phyloP scores from a whole-genome alignment of 345 rosid genomes.

The Hibiscus trionum region DNA sequence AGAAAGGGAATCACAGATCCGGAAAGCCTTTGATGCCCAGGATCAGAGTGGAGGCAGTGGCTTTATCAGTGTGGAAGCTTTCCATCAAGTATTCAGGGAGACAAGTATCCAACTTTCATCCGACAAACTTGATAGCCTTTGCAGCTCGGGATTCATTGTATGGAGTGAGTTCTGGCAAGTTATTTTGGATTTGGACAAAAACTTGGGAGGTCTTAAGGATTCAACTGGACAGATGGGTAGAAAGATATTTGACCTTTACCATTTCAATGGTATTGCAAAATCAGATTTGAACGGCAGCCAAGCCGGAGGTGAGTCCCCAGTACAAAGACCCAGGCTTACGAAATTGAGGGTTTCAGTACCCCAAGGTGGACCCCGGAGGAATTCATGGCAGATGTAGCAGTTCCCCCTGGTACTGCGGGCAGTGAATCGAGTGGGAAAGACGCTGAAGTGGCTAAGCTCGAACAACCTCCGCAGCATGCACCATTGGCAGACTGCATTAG shows the following conservation, averaged over 20 bases:
- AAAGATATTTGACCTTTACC: constrained; percentile 88
- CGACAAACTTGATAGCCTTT: constrained; percentile 62
- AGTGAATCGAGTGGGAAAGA: constrained; percentile 36
- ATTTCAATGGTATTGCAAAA: constrained; percentile 95
- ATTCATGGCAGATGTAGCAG: constrained; percentile 56
- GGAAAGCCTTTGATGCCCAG: constrained; percentile 84
- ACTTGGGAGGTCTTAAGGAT: constrained; percentile 81
- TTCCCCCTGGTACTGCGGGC: constrained; percentile 40
- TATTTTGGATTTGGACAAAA: constrained; percentile 68
- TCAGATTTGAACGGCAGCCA: constrained; percentile 78
- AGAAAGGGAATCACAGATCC: constrained; percentile 79
- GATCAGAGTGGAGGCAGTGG: constrained; percentile 99
- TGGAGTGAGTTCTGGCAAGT: constrained; percentile 99
- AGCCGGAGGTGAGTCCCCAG: constrained; percentile 44
- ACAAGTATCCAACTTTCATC: constrained; percentile 57
- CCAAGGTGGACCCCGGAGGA: constrained; percentile 99
- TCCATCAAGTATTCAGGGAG: constrained; percentile 72
- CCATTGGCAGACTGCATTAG: constrained; percentile 91
- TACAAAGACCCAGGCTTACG: constrained; percentile 91
- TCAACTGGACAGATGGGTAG: constrained; percentile 90
- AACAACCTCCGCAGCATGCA: constrained; percentile 74
- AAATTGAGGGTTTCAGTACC: constrained; percentile 88
- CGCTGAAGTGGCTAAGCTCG: constrained; percentile 44
- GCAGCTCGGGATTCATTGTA: constrained; percentile 73
- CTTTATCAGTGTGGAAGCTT: constrained; percentile 86